phyloP scores from a whole-genome alignment of 768 basidiomycete species.

The Glaciozyma martinii region DNA sequence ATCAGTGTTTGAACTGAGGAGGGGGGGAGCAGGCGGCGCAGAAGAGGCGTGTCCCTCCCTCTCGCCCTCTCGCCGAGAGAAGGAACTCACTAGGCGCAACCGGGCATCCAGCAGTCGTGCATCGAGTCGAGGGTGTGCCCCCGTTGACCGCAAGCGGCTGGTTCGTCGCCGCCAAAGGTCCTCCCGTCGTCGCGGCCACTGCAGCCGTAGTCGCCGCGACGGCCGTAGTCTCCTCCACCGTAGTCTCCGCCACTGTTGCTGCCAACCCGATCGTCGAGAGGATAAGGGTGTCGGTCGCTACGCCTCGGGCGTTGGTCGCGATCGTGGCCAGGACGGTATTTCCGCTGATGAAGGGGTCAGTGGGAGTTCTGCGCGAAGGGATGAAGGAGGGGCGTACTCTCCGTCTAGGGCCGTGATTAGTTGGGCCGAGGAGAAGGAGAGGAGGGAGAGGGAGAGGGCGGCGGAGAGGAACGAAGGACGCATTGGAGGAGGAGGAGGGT shows the following conservation, averaged over 20 bases:
- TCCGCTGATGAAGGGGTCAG: not conserved
- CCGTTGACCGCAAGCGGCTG: slow-evolving; percentile 10
- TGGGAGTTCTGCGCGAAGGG: no score
- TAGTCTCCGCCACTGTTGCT: not conserved
- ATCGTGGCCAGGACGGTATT: slow-evolving; percentile 12
- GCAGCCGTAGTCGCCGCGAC: no score
- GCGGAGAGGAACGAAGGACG: no score
- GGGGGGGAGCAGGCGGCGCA: not conserved
- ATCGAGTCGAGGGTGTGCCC: not conserved
- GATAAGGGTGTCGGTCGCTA: slow-evolving; percentile 5
- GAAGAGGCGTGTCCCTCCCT: not conserved
- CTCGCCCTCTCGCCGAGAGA: not conserved
- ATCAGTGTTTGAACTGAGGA: not conserved
- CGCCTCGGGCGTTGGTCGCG: slow-evolving; percentile 20
- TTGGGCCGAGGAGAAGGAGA: no score
- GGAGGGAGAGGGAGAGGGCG: no score
- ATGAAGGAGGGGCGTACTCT: no score
- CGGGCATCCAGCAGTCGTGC: slow-evolving; percentile 23
- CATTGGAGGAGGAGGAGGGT: no score
- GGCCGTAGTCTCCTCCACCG: not conserved
- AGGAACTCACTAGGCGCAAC: slow-evolving; percentile 10
- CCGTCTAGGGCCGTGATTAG: no score
- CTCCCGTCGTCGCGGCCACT: no score
- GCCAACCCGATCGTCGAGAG: slow-evolving; percentile 5
- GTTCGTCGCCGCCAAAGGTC: not conserved